These are phyloP conservation scores for Pseudoneurospora amorphoporcata DNA, from an alignment of 495 filamentous ascomycete species.

Conservation along the genomic window DNA sequence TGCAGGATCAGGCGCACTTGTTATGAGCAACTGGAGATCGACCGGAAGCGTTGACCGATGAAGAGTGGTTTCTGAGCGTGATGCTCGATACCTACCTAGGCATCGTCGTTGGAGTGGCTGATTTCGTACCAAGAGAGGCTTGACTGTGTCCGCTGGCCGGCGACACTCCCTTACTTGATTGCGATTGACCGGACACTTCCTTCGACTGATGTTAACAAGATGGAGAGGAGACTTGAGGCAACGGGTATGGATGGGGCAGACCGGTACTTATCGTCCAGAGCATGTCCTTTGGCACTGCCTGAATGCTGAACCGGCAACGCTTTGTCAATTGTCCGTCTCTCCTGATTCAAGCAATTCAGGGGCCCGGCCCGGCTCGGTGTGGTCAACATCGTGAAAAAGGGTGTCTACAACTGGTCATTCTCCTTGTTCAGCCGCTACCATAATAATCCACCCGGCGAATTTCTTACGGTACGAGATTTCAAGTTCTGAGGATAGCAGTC, in stretches of 20 bases:
- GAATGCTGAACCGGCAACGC: neutral
- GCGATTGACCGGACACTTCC: neutral
- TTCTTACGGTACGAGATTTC: neutral
- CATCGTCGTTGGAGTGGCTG: neutral
- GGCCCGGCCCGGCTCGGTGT: neutral
- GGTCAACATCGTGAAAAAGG: neutral
- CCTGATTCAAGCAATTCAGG: neutral
- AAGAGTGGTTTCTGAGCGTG: neutral
- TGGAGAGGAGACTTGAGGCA: neutral
- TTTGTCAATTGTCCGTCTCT: neutral
- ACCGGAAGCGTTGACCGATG: neutral
- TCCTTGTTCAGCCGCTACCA: neutral
- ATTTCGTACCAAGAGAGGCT: neutral
- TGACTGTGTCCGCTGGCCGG: neutral
- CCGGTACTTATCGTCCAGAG: neutral
- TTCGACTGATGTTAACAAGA: neutral
- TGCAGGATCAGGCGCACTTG: neutral
- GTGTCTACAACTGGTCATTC: neutral
- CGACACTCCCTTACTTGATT: neutral
- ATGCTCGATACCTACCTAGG: neutral
- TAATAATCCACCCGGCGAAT: too few species aligned
- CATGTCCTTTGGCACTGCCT: neutral
- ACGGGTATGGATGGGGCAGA: neutral
- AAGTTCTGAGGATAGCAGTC: neutral
- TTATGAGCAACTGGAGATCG: neutral